Evolutionary conservation across 176 grass and related monocot species (phyloP).

Genomic region (Dactylis glomerata): DNA sequence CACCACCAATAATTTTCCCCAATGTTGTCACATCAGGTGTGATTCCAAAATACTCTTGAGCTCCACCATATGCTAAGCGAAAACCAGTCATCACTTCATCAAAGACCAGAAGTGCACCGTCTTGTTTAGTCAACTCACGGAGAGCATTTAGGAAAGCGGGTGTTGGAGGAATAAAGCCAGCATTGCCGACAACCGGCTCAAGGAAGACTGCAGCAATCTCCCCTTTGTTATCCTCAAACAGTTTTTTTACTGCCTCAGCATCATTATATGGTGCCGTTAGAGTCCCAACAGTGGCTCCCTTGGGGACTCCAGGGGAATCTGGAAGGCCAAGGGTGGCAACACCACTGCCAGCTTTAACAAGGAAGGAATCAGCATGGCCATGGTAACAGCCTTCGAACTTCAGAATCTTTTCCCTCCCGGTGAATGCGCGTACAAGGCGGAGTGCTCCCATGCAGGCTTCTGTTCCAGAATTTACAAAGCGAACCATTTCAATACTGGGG

Average conservation of each 20-base stretch:
- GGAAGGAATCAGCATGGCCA: constrained; percentile 92
- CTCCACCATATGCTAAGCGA: constrained; percentile 86
- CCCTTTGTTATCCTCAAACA: constrained; percentile 85
- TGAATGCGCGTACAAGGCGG: constrained; percentile 94
- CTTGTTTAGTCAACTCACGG: constrained; percentile 76
- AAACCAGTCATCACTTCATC: constrained; percentile 99
- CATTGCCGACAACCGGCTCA: constrained; percentile 94
- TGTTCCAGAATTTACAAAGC: constrained; percentile 97
- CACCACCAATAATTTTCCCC: constrained; percentile 92
- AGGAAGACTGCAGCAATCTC: constrained; percentile 86
- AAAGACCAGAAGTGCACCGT: constrained; percentile 86
- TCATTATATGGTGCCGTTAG: constrained; percentile 91
- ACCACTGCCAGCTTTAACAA: constrained; percentile 97
- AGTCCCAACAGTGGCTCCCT: constrained; percentile 66
- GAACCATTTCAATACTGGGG: constrained; percentile 93
- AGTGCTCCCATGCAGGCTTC: constrained; percentile 99
- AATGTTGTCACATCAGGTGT: constrained; percentile 89
- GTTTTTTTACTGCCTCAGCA: constrained; percentile 55
- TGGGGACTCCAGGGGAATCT: constrained; percentile 92
- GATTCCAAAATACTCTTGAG: constrained; percentile 95
- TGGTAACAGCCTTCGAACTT: constrained; percentile 99
- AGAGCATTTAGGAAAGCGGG: constrained; percentile 68
- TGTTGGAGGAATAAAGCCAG: constrained; percentile 79
- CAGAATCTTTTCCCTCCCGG: constrained; percentile 74
- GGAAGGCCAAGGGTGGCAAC: constrained; percentile 97